phyloP scores from a whole-genome alignment of 208 protist genomes.

The Crithidia bombi region DNA sequence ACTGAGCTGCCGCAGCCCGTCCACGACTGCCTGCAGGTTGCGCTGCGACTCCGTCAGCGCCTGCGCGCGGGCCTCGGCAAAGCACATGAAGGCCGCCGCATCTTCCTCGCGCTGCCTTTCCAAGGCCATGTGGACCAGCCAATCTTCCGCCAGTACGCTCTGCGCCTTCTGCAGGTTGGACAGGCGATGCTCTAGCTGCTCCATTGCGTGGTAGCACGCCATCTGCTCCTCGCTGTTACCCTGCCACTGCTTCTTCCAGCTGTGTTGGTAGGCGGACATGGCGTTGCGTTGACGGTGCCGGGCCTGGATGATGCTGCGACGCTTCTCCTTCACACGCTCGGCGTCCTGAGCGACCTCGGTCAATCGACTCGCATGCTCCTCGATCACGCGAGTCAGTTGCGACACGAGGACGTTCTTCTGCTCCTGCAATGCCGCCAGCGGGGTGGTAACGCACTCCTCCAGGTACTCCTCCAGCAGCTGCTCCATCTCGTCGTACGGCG shows the following conservation, averaged over 20 bases:
- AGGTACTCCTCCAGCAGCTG: slow-evolving; percentile 44
- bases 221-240: slow-evolving; percentile 69
- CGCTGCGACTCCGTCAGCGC: slow-evolving; percentile 51
- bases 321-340: slow-evolving; percentile 38
- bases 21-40: slow-evolving; percentile 38
- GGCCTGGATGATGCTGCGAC: slow-evolving; percentile 33
- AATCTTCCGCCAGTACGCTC: slow-evolving; percentile 53
- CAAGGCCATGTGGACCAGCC: slow-evolving; percentile 45
- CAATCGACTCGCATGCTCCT: slow-evolving; percentile 12
- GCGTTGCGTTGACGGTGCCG: slow-evolving; percentile 42
- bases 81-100: slow-evolving; percentile 54
- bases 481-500: slow-evolving; percentile 65
- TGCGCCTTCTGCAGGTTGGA: slow-evolving; percentile 52
- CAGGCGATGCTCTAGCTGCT: slow-evolving; percentile 73
- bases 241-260: slow-evolving; percentile 59
- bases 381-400: slow-evolving; percentile 17
- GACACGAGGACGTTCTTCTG: slow-evolving; percentile 33
- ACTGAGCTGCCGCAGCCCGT: slow-evolving; percentile 32
- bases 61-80: slow-evolving; percentile 48
- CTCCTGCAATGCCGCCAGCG: slow-evolving; percentile 33
- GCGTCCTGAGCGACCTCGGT: slow-evolving; percentile 44
- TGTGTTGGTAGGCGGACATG: slow-evolving; percentile 39
- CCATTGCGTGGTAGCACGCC: slow-evolving; percentile 67
- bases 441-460: slow-evolving; percentile 32
- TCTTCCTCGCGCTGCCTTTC: slow-evolving; percentile 66